These are phyloP conservation scores for Gigaspora rosea DNA, from an alignment of 192 early-diverging fungal genomes.

Conservation along the genomic window DNA sequence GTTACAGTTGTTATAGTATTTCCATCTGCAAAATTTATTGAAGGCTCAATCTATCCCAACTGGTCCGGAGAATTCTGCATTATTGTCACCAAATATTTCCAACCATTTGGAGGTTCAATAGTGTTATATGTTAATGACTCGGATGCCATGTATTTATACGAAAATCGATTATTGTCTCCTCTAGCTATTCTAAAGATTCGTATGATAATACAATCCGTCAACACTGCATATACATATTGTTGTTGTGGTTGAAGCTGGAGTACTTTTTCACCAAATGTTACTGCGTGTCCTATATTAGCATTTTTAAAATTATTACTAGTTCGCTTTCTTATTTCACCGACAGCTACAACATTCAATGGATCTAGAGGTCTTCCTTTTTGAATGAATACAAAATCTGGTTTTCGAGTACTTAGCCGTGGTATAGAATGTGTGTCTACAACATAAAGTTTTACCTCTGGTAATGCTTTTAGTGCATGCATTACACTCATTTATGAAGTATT, in stretches of 20 bases:
- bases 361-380: neutral
- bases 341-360: slow-evolving; percentile 3
- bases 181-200: neutral
- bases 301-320: neutral
- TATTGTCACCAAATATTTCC: slow-evolving; percentile 21
- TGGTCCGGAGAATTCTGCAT: neutral
- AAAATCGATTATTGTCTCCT: neutral
- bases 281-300: slow-evolving; percentile 12
- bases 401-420: slow-evolving; percentile 8
- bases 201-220: slow-evolving; percentile 17
- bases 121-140: neutral
- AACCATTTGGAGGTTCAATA: neutral
- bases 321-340: slow-evolving; percentile 5
- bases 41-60: slow-evolving; percentile 19
- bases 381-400: slow-evolving; percentile 28
- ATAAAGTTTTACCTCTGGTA: neutral
- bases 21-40: neutral
- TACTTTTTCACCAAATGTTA: slow-evolving; percentile 26
- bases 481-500: slow-evolving; percentile 17
- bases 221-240: slow-evolving; percentile 11
- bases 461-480: neutral
- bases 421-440: neutral
- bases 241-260: slow-evolving; percentile 16
- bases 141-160: slow-evolving; percentile 6
- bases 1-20: too few relatives aligned